phyloP scores from a whole-genome alignment of 768 basidiomycete species.

The Serendipita sp. region DNA sequence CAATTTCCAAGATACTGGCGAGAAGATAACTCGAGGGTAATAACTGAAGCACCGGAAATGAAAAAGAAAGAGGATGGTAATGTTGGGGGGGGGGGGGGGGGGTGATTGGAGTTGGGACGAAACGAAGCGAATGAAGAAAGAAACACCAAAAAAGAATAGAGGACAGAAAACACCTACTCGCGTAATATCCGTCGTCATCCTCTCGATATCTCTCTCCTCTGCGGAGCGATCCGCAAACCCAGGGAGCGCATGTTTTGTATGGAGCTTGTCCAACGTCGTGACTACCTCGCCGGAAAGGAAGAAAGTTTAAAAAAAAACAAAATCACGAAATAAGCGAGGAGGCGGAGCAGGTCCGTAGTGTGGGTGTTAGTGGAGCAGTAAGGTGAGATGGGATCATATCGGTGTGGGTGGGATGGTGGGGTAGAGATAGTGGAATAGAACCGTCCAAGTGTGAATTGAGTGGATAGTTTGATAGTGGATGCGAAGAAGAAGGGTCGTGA shows the following conservation, averaged over 20 bases:
- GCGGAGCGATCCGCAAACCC: slow-evolving; percentile 89
- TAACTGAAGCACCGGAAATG: too few relatives aligned
- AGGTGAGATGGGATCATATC: not conserved
- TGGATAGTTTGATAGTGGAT: too few relatives aligned
- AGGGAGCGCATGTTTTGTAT: slow-evolving; percentile 89
- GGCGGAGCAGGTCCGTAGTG: too few relatives aligned
- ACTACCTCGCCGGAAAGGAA: slow-evolving; percentile 33
- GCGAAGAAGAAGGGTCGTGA: too few relatives aligned
- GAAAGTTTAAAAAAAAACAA: not conserved
- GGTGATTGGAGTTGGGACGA: not conserved
- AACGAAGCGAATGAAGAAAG: not conserved
- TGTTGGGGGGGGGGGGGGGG: not conserved
- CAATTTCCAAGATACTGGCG: too few relatives aligned
- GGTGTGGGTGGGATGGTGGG: not conserved
- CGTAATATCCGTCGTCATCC: slow-evolving; percentile 73
- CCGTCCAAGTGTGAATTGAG: too few relatives aligned
- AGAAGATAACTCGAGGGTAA: too few relatives aligned
- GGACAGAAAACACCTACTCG: slow-evolving; percentile 31
- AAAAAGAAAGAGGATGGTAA: slow-evolving; percentile 10
- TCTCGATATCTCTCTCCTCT: slow-evolving; percentile 89
- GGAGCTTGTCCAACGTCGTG: slow-evolving; percentile 77
- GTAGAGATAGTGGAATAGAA: too few relatives aligned
- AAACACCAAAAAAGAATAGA: not conserved
- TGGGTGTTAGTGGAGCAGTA: not conserved
- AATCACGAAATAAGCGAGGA: too few relatives aligned